Base-by-base conservation (phyloP, 306 rosid species). In the Quercus wislizeni region DNA sequence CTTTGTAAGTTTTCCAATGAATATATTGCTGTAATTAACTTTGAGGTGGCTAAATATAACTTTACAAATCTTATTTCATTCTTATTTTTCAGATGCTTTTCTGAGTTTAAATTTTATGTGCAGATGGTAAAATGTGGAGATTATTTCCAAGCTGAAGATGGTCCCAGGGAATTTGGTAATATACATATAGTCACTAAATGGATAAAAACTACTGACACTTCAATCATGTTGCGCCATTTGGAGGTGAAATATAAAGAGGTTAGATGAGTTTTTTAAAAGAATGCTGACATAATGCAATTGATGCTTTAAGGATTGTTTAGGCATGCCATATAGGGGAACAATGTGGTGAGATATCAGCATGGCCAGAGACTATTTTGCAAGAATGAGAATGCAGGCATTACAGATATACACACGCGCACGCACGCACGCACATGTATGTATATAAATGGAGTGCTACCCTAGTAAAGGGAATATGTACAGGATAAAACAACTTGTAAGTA, bases 101-200 rank as follows among this genome's bases (percentile, higher is more conserved):
- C 23, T 76, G 8, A 12, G 4, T 33, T 56, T 14, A 30, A 68
- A 19, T 81, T 67, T 35, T 57, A 65, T 67, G 14, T 63, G 69
- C 88, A 92, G 96, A 84, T 68, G 80, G 85, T 86, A 6, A 92
- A 94, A 73, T 95, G 99, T 83, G 98, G 96, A 75, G 94, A 95
- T 86, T 95, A 95, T 81, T 95, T 88, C 83, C 97, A 89, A 84
- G 89, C 97, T 23, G 98, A 95, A 86, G 91, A 88, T 88, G 89
- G 98, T 72, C 92, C 98, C 46, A 90, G 97, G 82, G 97, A 91
- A 74, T 87, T 91, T 64, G 97, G 99, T 64, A 89, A 93, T 86
- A 85, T 93, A 76, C 81, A 85, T 63, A 76, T 90, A 38, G n/a
- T 67, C 73, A 74, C 92, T 77, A 90, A 95, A 86, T 93, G 98